Base-by-base conservation (phyloP, 768 basidiomycete genomes). In the Mycena haematopus region DNA sequence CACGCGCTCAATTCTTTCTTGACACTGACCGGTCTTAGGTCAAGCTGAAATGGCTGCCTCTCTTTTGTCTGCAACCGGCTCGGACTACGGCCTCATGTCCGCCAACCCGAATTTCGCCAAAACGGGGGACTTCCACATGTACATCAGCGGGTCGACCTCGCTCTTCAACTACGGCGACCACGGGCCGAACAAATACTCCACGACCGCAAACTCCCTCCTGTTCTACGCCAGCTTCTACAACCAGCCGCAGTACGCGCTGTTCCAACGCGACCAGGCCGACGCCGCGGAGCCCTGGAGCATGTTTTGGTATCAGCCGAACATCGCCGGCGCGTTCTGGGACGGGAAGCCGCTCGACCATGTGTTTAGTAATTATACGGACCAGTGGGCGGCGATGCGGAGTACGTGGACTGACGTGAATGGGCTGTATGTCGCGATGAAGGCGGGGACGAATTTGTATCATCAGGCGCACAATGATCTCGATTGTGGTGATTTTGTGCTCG, bases 401-500 rank as follows among this genome's bases (percentile, higher is more conserved):
- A 90, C 88, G 57, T 99, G 96, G 96, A 96, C 96, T 11, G 92
- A 96, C 71, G 81, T 84, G 56, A 82, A 89, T 68, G 94, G 92
- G 2, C 70, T 92, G 21, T 98, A 86, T 76, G 86, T 96, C 63
- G 96, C 89, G 6, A 90, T 94, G 75, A 99, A 98, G 79, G 91
- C 91, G 3, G 94, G 96, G 35, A 82, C 78, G 62, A 81, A 88
- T 63, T 84, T 86, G 68, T 84, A 86, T 27, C 95, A 96, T 74
- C 95, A 98, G 79, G 95, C 93, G 0, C 96, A 97, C 76, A 94
- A 94, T 70, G 95, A 98, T 72, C 84, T 99, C 62, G 97, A 99
- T 73, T 85, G 82, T 56, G 97, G 97, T 63, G 94, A 96, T 77
- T 99, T 99, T 70, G 96, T 99, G 38, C 75, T 99, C 36, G 97